Base-by-base conservation (phyloP, 1,139 yeast genomes). In the Dujonia santamariae region DNA sequence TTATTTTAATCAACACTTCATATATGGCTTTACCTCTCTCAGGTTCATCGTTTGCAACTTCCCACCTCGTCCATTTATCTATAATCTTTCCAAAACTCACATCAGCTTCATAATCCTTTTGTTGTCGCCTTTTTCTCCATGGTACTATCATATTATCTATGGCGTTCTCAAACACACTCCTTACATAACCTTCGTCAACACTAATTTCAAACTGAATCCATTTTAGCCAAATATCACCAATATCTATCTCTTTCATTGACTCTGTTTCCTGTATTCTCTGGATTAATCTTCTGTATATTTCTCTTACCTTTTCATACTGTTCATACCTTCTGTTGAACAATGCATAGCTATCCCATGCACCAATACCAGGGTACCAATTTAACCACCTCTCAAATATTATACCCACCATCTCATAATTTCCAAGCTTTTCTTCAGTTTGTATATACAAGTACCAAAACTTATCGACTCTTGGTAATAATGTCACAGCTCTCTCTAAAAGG, bases 381-480 rank as follows among this genome's bases (percentile, higher is more conserved):
- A 85, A 61, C 98, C 98, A 92, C 40, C 85, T 67, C 41, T 81
- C 80, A 58, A 84, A 90, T 5, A 90, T 67, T 11, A 63, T 61
- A 37, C 96, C 58, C 7, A 84, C 83, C 23, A 80, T 80, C 8
- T 65, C 58, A 35, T 77, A 63, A 50, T 86, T 80, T 30, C 79
- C 80, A 30, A 88, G 59, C 1, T 84, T 72, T 55, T 90, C 97
- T 56, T 88, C 97, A 12, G 92, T 75, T 28, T 84, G 80, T 4
- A 85, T 81, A 45, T 84, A 85, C 39, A 82, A 70, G 50, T 76
- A 86, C 97, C 97, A 92, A 20, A 92, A 61, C 54, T 90, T 90
- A 47, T 83, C 92, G 4, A 84, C 80, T 22, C 86, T 62, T 0
- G 97, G 97, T 13, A 90, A 60, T 0, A 77, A 59, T 1, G 80